These are phyloP conservation scores for Millerozyma acaciae DNA, from an alignment of 805 yeast genomes.

Conservation along the genomic window DNA sequence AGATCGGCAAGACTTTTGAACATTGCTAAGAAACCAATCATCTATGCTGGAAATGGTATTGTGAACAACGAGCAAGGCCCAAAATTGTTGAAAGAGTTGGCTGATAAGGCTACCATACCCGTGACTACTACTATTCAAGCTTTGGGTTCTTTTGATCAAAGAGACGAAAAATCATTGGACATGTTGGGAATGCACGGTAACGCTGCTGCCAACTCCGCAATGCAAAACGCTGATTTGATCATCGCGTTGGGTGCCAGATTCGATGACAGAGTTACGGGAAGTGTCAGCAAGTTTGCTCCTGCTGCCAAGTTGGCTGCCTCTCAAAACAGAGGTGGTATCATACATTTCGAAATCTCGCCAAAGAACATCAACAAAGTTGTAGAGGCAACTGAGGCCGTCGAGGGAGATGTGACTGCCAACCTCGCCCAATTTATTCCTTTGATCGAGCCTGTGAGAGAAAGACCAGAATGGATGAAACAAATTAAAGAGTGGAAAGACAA, in stretches of 20 bases:
- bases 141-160: slow-evolving; percentile 91
- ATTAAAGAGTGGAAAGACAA: slow-evolving; percentile 78
- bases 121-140: slow-evolving; percentile 96
- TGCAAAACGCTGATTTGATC: slow-evolving; percentile 90
- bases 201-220: slow-evolving; percentile 91
- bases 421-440: slow-evolving; percentile 70
- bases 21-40: slow-evolving; percentile 78
- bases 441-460: slow-evolving; percentile 56
- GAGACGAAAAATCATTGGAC: slow-evolving; percentile 83
- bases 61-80: slow-evolving; percentile 81
- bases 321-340: slow-evolving; percentile 89
- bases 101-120: slow-evolving; percentile 89
- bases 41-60: slow-evolving; percentile 92
- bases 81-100: slow-evolving; percentile 67
- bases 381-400: slow-evolving; percentile 92
- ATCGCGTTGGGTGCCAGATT: slow-evolving; percentile 95
- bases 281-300: slow-evolving; percentile 86
- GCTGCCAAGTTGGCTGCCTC: slow-evolving; percentile 84
- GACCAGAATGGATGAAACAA: slow-evolving; percentile 76
- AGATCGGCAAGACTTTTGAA: slow-evolving; percentile 78
- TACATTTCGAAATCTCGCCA: slow-evolving; percentile 94
- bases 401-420: slow-evolving; percentile 89
- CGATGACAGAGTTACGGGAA: slow-evolving; percentile 96
- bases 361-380: slow-evolving; percentile 98
- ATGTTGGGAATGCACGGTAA: slow-evolving; percentile 99